These are phyloP conservation scores for Tripterygium wilfordii DNA, from an alignment of 177 flowering plant genomes.

Conservation along the genomic window DNA sequence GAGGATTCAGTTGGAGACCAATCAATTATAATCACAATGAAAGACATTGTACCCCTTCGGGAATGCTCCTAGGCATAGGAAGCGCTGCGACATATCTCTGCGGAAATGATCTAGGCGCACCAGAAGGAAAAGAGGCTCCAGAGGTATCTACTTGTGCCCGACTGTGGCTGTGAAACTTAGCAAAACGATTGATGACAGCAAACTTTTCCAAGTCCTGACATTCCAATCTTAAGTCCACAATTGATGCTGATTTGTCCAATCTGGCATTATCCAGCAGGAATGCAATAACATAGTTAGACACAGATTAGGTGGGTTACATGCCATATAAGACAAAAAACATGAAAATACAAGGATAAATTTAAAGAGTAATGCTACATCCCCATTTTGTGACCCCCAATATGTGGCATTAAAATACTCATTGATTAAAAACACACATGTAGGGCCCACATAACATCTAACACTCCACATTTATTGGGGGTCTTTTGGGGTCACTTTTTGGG, in stretches of 20 bases:
- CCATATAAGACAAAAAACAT: neutral
- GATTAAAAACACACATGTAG: too few species aligned
- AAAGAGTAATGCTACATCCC: too few species aligned
- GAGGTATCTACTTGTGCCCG: slow-evolving; percentile 27
- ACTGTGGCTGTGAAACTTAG: slow-evolving; percentile 58
- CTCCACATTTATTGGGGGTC: too few species aligned
- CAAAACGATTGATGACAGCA: slow-evolving; percentile 65
- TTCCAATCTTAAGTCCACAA: slow-evolving; percentile 50
- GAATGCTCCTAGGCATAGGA: slow-evolving; percentile 48
- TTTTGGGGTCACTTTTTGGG: too few species aligned
- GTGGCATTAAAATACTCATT: too few species aligned
- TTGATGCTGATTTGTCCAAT: slow-evolving; percentile 42
- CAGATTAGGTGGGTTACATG: too few species aligned
- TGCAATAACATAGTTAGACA: too few species aligned
- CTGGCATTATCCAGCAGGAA: slow-evolving; percentile 27
- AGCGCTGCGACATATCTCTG: slow-evolving; percentile 52
- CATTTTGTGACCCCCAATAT: too few species aligned
- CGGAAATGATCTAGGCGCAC: slow-evolving; percentile 15
- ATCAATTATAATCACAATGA: slow-evolving; percentile 41
- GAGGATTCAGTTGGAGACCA: slow-evolving; percentile 7
- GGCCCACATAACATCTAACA: too few species aligned
- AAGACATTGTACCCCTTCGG: slow-evolving; percentile 52
- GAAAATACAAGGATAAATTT: neutral
- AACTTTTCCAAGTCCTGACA: slow-evolving; percentile 59
- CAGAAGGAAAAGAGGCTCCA: slow-evolving; percentile 27